Evolutionary conservation across 345 rosid genomes (phyloP), one percentile per base, ranked within the genome.

Genomic region (Alliaria petiolata): DNA sequence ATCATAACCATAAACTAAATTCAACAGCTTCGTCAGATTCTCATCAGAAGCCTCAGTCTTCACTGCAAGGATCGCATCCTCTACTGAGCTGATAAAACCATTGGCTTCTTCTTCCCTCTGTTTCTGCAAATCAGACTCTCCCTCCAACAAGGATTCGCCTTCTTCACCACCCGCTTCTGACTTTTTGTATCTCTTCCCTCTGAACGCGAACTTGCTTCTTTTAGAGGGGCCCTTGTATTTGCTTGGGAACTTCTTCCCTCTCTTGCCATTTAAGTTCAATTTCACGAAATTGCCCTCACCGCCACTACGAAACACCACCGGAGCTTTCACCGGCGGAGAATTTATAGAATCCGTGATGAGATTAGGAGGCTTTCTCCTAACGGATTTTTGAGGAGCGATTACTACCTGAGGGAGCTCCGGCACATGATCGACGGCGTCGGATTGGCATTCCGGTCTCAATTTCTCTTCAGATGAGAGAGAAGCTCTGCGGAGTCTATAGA

Each of bases 201-300:
- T 81, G 70, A 77, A 82, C 7, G 77, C 44, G 62, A 58, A 59
- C 51, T 60, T 42, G 63, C 71, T 53, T 69, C 72, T 31, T 70
- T 76, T 70, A 11, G 68, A 70, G 13, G 46, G 65, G 34, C 78
- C 76, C 19, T 79, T 80, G 55, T 85, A 83, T 81, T 83, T 75
- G 68, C 78, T 80, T 0, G 66, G 62, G 69, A 91, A 95, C 83
- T 84, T 95, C 67, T 67, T 72, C 43, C 89, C 85, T 16, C 81
- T 83, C 45, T 68, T 69, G 15, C 83, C 75, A n/a, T 76, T 91
- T 69, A 89, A 57, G 62, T 91, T 88, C 36, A 87, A 81, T 84
- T 78, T 91, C 34, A 95, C 97, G 62, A 95, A 95, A 77, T 95
- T 95, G 54, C 99, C 99, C 73, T 91, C 96, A 9, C 56, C 65